Conservation (phyloP, 768 basidiomycete genomes). For the Mycena olivaceomarginata region DNA sequence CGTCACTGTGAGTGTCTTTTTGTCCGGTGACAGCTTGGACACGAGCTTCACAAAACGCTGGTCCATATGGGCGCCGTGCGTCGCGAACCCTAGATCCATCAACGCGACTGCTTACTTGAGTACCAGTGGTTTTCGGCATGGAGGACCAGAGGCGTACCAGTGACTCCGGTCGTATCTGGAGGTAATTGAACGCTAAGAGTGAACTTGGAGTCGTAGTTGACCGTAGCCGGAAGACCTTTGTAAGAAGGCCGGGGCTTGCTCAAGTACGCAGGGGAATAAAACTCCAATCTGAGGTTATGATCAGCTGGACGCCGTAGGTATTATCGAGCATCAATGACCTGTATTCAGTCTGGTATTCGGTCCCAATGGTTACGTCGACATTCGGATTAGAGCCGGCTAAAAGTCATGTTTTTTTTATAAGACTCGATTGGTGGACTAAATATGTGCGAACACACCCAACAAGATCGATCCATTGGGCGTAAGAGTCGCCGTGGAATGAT, state of each 20-base stretch:
- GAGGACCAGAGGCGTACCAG: slow-evolving; percentile 20
- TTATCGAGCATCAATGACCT: slow-evolving; percentile 17
- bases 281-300: slow-evolving; percentile 20
- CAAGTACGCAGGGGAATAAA: background rate
- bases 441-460: slow-evolving; percentile 17
- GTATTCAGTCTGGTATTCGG: slow-evolving; percentile 30
- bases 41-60: background rate
- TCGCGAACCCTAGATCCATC: background rate
- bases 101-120: slow-evolving; percentile 30
- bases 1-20: slow-evolving; percentile 32
- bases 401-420: too few species aligned
- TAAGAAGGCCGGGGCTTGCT: background rate
- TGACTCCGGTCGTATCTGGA: background rate
- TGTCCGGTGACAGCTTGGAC: background rate
- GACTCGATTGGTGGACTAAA: too few species aligned
- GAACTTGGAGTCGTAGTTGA: background rate
- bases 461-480: too few species aligned
- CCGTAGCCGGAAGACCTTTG: background rate
- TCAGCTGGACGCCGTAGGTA: background rate
- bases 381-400: slow-evolving; percentile 68
- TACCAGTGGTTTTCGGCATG: slow-evolving; percentile 1
- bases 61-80: background rate
- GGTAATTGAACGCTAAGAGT: background rate
- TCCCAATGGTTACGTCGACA: slow-evolving; percentile 38
- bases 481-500: too few species aligned